Evolutionary conservation across 352 stramenopile species (phyloP).

Genomic region (Bremia lactucae): DNA sequence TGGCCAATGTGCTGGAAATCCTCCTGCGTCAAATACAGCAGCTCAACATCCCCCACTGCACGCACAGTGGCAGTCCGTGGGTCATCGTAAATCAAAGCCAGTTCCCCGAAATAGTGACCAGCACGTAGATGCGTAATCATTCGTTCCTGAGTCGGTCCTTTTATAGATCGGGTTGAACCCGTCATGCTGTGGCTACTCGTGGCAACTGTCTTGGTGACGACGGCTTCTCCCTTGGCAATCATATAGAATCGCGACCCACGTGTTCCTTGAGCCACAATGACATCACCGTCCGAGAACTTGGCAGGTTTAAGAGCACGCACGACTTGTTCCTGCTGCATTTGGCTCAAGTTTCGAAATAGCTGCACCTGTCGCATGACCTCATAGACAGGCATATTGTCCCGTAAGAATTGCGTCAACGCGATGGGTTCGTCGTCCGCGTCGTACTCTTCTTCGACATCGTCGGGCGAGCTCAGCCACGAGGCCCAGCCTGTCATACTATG

Average conservation of each 20-base stretch:
- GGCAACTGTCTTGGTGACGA: slow-evolving; percentile 66
- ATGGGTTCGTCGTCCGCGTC: slow-evolving; percentile 60
- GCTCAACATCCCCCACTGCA: slow-evolving; percentile 65
- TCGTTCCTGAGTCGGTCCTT: slow-evolving; percentile 46
- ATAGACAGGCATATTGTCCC: slow-evolving; percentile 80
- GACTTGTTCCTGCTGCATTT: slow-evolving; percentile 83
- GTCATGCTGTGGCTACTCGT: slow-evolving; percentile 25
- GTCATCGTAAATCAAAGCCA: slow-evolving; percentile 88
- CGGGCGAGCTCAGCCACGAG: slow-evolving; percentile 54
- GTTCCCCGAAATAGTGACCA: slow-evolving; percentile 90
- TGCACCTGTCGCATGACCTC: slow-evolving; percentile 84
- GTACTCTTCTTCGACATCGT: slow-evolving; percentile 54
- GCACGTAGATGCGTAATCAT: slow-evolving; percentile 85
- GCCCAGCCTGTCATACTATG: slow-evolving; percentile 52
- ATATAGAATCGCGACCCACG: slow-evolving; percentile 83
- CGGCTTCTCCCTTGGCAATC: slow-evolving; percentile 82
- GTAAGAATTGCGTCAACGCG: slow-evolving; percentile 60
- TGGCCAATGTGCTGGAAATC: slow-evolving; percentile 83
- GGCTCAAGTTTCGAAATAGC: slow-evolving; percentile 78
- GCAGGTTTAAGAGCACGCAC: slow-evolving; percentile 72
- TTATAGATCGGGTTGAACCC: slow-evolving; percentile 16
- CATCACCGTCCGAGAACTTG: slow-evolving; percentile 74
- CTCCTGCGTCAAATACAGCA: slow-evolving; percentile 78
- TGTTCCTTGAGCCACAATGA: slow-evolving; percentile 82
- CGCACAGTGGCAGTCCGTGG: slow-evolving; percentile 73